A percentile compares a stretch with the other conserved stretches of the same genome.
Evolutionary conservation across 768 basidiomycete species (phyloP).

Genomic region (Psilocybe sp.): DNA sequence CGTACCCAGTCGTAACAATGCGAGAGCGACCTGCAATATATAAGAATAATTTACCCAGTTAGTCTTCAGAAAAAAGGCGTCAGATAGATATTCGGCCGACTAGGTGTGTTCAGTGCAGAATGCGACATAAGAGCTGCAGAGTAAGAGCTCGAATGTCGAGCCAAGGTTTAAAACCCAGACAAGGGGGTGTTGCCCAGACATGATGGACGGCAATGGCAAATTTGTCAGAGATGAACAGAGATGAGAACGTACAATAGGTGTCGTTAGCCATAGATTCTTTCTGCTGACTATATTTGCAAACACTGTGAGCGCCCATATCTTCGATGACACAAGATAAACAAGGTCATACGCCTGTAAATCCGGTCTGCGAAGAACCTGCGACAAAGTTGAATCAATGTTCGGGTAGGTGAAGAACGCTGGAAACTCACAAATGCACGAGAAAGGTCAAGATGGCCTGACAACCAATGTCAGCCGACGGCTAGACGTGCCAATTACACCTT

Average conservation of each 20-base stretch:
- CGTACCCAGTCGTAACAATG: constrained; percentile 23
- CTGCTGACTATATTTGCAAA: constrained; percentile 28
- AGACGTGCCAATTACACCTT: neutral
- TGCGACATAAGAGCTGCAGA: too few relatives aligned
- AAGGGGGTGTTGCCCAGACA: neutral
- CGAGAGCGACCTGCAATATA: constrained; percentile 19
- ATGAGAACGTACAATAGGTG: constrained; percentile 26
- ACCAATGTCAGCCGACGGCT: neutral
- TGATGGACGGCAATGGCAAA: too few relatives aligned
- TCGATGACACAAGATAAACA: neutral
- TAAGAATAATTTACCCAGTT: neutral
- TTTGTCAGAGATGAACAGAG: neutral
- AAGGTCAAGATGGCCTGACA: constrained; percentile 29
- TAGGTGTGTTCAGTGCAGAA: too few relatives aligned
- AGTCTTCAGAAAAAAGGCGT: neutral
- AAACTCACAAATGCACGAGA: constrained; percentile 24
- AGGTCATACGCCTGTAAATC: constrained; percentile 33
- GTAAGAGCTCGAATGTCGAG: too few relatives aligned
- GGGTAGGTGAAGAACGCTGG: neutral
- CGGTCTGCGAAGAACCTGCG: constrained; percentile 35
- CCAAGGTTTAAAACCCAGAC: too few relatives aligned
- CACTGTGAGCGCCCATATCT: neutral
- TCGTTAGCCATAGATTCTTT: constrained; percentile 27
- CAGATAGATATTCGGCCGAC: too few relatives aligned
- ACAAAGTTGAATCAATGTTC: neutral